phyloP scores from a whole-genome alignment of 2,329 filamentous ascomycete genomes.

The Falciphora oryzae region DNA sequence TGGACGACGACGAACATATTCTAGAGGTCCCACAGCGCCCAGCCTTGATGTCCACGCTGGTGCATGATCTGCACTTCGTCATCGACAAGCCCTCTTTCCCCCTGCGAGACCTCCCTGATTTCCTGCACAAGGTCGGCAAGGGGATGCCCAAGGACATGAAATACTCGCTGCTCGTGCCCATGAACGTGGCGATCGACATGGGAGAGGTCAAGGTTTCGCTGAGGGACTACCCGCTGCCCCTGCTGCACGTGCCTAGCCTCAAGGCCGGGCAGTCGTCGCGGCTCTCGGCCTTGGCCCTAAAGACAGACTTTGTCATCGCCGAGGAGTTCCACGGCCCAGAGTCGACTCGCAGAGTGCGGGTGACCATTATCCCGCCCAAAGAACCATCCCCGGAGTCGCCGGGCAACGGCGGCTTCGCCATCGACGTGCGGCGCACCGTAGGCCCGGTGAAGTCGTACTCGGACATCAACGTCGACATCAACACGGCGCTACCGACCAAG shows the following conservation, averaged over 20 bases:
- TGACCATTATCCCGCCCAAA: slow-evolving; percentile 75
- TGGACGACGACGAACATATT: slow-evolving; percentile 78
- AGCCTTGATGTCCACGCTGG: slow-evolving; percentile 70
- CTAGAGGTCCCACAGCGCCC: slow-evolving; percentile 81
- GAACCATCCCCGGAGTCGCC: slow-evolving; percentile 49
- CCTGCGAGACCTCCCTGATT: slow-evolving; percentile 72
- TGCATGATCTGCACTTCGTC: slow-evolving; percentile 78
- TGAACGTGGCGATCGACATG: slow-evolving; percentile 85
- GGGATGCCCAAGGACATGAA: slow-evolving; percentile 90
- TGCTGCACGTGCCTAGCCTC: slow-evolving; percentile 83
- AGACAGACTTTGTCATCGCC: slow-evolving; percentile 89
- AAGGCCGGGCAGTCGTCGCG: slow-evolving; percentile 73
- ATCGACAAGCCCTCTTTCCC: slow-evolving; percentile 94
- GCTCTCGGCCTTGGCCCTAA: slow-evolving; percentile 74
- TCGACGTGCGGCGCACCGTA: slow-evolving; percentile 85
- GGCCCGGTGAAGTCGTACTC: slow-evolving; percentile 96
- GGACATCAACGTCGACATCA: slow-evolving; percentile 85
- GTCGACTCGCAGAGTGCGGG: slow-evolving; percentile 72
- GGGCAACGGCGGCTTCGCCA: slow-evolving; percentile 62
- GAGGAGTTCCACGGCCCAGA: slow-evolving; percentile 83
- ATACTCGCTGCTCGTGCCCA: slow-evolving; percentile 83
- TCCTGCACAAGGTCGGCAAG: slow-evolving; percentile 87
- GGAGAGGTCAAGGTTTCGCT: slow-evolving; percentile 82
- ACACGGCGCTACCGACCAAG: slow-evolving; percentile 83
- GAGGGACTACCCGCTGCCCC: slow-evolving; percentile 87